A percentile compares a stretch with the other conserved stretches of the same genome.
phyloP scores from a whole-genome alignment of 2,329 filamentous ascomycete genomes.

The Alternaria solani region DNA sequence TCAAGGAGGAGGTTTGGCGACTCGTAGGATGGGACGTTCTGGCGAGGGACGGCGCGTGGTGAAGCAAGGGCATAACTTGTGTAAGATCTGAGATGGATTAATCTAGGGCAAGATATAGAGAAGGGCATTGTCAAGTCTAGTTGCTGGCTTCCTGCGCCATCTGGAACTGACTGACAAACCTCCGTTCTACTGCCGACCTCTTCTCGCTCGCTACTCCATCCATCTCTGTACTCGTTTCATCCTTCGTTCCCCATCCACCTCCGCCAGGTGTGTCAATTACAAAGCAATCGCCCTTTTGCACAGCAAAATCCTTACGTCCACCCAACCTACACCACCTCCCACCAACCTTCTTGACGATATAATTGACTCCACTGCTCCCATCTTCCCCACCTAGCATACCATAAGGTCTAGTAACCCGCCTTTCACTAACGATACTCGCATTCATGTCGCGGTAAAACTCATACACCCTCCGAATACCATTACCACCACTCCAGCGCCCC shows the following conservation, averaged over 20 bases:
- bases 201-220: too few relatives aligned
- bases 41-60: conserved; percentile 30
- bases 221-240: background rate
- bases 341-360: conserved; percentile 27
- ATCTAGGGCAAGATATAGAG: background rate
- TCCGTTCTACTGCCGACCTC: conserved; percentile 9
- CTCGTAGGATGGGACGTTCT: conserved; percentile 66
- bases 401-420: conserved; percentile 44
- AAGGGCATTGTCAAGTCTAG: background rate
- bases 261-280: conserved; percentile 27
- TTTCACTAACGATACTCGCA: conserved; percentile 43
- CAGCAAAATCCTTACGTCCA: conserved; percentile 16
- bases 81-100: background rate
- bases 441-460: conserved; percentile 41
- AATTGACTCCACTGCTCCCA: conserved; percentile 40
- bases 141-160: conserved; percentile 27
- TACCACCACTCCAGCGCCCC: conserved; percentile 40
- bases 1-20: conserved; percentile 64
- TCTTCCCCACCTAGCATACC: conserved; percentile 42
- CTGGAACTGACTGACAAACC: conserved; percentile 28
- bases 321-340: conserved; percentile 19
- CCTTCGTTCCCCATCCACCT: conserved; percentile 18
- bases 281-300: conserved; percentile 22
- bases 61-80: background rate
- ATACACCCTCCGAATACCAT: conserved; percentile 43